Evolutionary conservation across 1,284 basidiomycete genomes (phyloP).

Genomic region (Vanrija pseudolonga): DNA sequence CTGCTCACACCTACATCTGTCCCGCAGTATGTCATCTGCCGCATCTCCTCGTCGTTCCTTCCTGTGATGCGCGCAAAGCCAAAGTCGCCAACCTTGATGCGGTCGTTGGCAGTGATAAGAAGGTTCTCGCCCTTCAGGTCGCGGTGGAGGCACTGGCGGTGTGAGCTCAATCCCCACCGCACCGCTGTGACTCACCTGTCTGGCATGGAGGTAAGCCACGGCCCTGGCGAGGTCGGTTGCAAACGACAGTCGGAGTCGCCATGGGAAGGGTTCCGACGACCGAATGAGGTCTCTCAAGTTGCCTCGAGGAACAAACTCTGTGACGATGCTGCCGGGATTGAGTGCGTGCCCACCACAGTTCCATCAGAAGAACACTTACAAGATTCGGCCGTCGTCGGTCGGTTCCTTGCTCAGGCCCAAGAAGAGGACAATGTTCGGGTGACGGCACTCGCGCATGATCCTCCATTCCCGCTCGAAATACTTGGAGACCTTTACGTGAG

Average conservation of each 20-base stretch:
- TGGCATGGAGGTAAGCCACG: constrained; percentile 92
- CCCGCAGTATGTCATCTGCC: constrained; percentile 90
- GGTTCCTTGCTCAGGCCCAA: constrained; percentile 88
- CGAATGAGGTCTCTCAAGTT: constrained; percentile 86
- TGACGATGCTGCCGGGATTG: constrained; percentile 59
- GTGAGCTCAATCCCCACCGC: background rate
- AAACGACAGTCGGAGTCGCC: constrained; percentile 87
- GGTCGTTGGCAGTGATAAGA: constrained; percentile 86
- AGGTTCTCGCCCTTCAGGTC: constrained; percentile 97
- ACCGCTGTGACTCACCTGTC: constrained; percentile 54
- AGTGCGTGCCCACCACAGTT: too few species aligned
- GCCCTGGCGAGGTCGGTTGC: constrained; percentile 90
- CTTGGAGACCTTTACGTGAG: constrained; percentile 61
- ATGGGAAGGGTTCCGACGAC: constrained; percentile 68
- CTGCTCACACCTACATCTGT: constrained; percentile 67
- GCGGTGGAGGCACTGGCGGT: constrained; percentile 55
- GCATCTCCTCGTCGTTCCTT: constrained; percentile 82
- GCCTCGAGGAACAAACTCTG: constrained; percentile 69
- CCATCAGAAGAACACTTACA: constrained; percentile 28
- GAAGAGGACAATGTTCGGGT: constrained; percentile 91
- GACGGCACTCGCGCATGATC: constrained; percentile 82
- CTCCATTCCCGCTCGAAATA: constrained; percentile 98
- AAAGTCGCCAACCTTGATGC: constrained; percentile 95
- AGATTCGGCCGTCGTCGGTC: constrained; percentile 73
- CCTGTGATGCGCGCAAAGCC: constrained; percentile 80